Evolutionary conservation across 2,329 filamentous ascomycete species (phyloP).

Genomic region (Penicillium sclerotiorum): DNA sequence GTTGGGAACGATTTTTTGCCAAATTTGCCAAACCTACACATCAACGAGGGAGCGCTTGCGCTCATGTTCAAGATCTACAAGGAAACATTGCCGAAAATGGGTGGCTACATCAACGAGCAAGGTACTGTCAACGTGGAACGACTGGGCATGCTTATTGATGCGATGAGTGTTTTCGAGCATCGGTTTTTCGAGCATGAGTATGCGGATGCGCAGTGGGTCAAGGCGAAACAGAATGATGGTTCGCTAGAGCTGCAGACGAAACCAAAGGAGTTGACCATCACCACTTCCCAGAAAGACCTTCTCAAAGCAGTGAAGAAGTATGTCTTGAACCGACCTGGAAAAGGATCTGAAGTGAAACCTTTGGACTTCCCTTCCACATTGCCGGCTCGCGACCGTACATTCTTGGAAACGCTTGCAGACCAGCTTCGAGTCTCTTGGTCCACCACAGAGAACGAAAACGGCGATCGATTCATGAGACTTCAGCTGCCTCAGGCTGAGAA

Average conservation of each 20-base stretch:
- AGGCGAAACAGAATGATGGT: conserved; percentile 75
- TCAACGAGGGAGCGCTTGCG: conserved; percentile 95
- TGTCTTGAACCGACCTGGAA: conserved; percentile 68
- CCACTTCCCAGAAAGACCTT: conserved; percentile 76
- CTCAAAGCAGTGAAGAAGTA: conserved; percentile 83
- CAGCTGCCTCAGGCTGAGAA: conserved; percentile 57
- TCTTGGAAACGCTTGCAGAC: conserved; percentile 82
- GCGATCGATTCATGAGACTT: conserved; percentile 67
- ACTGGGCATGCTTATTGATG: conserved; percentile 74
- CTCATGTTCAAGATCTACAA: conserved; percentile 99
- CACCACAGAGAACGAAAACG: conserved; percentile 64
- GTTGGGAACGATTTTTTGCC: conserved; percentile 99
- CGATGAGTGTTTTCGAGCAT: conserved; percentile 85
- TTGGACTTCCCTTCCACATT: conserved; percentile 74
- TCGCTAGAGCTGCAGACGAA: conserved; percentile 62
- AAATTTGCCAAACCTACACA: conserved; percentile 92
- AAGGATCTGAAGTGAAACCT: conserved; percentile 49
- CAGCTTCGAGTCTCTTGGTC: conserved; percentile 68
- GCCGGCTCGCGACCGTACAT: conserved; percentile 85
- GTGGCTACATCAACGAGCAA: conserved; percentile 94
- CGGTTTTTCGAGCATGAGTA: conserved; percentile 92
- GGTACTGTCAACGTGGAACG: conserved; percentile 88
- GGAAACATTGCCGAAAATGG: conserved; percentile 78
- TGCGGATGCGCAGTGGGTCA: conserved; percentile 87
- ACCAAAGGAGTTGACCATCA: conserved; percentile 69